Base-by-base conservation (phyloP, 2,329 filamentous ascomycete species). In the Curvularia sp. region DNA sequence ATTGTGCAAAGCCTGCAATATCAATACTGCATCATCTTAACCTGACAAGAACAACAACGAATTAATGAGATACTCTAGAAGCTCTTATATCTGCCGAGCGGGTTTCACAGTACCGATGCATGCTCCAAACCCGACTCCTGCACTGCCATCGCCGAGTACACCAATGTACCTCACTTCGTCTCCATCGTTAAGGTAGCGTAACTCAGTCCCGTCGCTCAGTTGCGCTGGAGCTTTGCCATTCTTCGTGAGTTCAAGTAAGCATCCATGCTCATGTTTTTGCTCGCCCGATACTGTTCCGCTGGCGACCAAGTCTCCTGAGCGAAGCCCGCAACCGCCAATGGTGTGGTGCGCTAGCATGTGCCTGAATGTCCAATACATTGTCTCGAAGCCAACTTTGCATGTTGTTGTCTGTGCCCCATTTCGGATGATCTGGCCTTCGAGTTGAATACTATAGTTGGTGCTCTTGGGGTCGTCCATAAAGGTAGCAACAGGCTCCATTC, bases 281-380 rank as follows among this genome's bases (percentile, higher is more conserved):
- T 72, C 65, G 5, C 79, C 79, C 6, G 76, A 79, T 15, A 82
- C 78, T 0, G 80, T 82, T 10, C 80, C 80, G n/a, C 75, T 79
- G 0, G 78, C 80, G 3, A 82, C 67, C 44, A 82, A 60, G 67
- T 82, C 79, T 9, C 79, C 80, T 0, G 77, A 77, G 24, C 75
- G 63, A 55, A 81, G 71, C 0, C 73, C 76, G 58, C 78, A 80
- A 3, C 78, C 78, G n/a, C 76, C 76, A 15, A 77, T 73, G 0
- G 78, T 75, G 50, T 81, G 78, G 57, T 81, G 80, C 1, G 78
- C 76, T 12, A 81, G 63, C 67, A 80, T 78, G 51, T 81, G 79
- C 48, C 77, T 73, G n/a, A 80, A 78, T 12, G 79, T 81, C 79
- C 79, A 82, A 52, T 80, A 80, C 67, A 81, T 74, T 39, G 66